Percentiles rank a stretch among this genome's conserved stretches.
phyloP scores from a whole-genome alignment of 78 protist genomes.

The Dictyostelium intermedium region DNA sequence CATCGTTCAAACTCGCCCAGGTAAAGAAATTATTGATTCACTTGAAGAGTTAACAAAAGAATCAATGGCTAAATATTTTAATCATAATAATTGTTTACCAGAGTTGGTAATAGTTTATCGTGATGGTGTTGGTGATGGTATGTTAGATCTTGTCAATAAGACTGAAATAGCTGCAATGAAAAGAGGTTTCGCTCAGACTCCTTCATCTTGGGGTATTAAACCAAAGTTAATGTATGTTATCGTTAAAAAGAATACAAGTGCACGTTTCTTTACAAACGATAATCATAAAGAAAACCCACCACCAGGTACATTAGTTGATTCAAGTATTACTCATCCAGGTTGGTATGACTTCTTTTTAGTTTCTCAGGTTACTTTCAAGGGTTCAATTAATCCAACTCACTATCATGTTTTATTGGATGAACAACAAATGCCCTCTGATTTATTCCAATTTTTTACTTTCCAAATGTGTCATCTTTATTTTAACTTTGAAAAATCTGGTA shows the following conservation, averaged over 20 bases:
- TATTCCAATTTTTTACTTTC: neutral
- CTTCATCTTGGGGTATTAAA: neutral
- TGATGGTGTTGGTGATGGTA: slow-evolving; percentile 77
- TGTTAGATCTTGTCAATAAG: neutral
- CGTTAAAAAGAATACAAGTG: slow-evolving; percentile 67
- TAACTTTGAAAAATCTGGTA: neutral
- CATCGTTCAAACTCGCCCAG: neutral
- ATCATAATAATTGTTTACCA: neutral
- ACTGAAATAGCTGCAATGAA: too few relatives aligned
- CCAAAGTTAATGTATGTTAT: slow-evolving; percentile 45
- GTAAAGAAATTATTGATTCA: slow-evolving; percentile 10
- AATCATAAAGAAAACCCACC: neutral
- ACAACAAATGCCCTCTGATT: neutral
- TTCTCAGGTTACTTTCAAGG: neutral
- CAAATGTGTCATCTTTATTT: neutral
- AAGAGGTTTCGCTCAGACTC: too few relatives aligned
- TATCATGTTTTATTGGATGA: slow-evolving; percentile 35
- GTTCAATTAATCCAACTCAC: slow-evolving; percentile 66
- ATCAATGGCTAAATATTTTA: neutral
- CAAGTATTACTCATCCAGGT: neutral
- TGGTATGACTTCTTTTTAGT: slow-evolving; percentile 38
- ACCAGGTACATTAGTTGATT: slow-evolving; percentile 22
- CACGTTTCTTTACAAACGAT: neutral
- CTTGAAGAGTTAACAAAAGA: neutral
- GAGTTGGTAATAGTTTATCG: slow-evolving; percentile 4